These are phyloP conservation scores for Gigaspora rosea DNA, from an alignment of 192 early-diverging fungal genomes.

Conservation along the genomic window DNA sequence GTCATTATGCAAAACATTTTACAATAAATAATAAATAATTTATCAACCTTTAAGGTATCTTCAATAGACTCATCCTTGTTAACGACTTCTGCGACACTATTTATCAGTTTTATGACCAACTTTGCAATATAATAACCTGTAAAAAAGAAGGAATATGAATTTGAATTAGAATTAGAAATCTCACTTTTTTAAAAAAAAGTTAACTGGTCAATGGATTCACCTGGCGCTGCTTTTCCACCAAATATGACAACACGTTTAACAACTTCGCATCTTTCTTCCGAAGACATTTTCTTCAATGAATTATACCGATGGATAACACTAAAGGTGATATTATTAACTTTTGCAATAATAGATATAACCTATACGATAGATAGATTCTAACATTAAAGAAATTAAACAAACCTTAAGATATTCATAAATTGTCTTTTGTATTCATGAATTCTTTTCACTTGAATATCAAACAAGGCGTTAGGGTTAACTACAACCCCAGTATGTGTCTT, in stretches of 20 bases:
- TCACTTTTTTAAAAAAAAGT: background rate
- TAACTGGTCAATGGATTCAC: background rate
- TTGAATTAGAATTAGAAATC: background rate
- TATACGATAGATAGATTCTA: background rate
- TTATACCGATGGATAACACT: conserved; percentile 93
- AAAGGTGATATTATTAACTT: background rate
- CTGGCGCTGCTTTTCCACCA: conserved; percentile 93
- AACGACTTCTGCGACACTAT: conserved; percentile 84
- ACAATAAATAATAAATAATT: background rate
- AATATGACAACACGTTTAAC: conserved; percentile 92
- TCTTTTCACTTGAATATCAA: conserved; percentile 98
- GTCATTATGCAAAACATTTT: background rate
- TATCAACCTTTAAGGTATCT: conserved; percentile 71
- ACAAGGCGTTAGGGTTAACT: conserved; percentile 86
- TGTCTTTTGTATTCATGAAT: conserved; percentile 99
- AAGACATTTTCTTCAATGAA: conserved; percentile 76
- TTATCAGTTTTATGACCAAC: conserved; percentile 98
- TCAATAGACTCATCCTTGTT: conserved; percentile 84
- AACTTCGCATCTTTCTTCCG: conserved; percentile 62
- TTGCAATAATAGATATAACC: background rate
- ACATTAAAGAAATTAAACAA: conserved; percentile 15
- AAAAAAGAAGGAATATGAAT: background rate
- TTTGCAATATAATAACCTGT: conserved; percentile 97
- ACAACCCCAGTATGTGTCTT: conserved; percentile 64
- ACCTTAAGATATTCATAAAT: conserved; percentile 95